Base-by-base conservation (phyloP, 306 rosid genomes). In the Inga oerstediana region DNA sequence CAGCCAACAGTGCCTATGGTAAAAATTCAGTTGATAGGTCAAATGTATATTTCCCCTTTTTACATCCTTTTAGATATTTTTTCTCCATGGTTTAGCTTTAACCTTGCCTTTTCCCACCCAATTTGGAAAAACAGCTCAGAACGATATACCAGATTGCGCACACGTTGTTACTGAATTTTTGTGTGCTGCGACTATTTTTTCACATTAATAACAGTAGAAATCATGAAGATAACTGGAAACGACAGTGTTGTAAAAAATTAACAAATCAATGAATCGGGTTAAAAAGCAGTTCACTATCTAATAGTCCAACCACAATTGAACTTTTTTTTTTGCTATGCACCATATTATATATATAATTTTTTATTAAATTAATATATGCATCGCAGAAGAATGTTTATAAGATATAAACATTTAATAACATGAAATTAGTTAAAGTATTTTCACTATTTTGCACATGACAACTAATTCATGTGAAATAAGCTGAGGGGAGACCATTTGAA, bases 1-100 rank as follows among this genome's bases (percentile, higher is more conserved):
- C 94, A 8, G 89, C 95, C 61, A 94, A 94, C 86, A 92, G 95
- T 78, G 94, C 97, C 58, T 91, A 86, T 5, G 97, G 97, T 93
- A 90, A 72, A 56, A 48, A 65, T 20, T 72, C 65, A 32, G 72
- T 75, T 75, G 20, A 56, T 80, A 9, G 20, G 15, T 71, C 34
- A 11, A 44, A 20, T 74, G 45, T 81, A 12, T 74, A 41, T 76
- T 77, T 77, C 35, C 35, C 35, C 32, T 74, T 58, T 45, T 20
- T 56, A 16, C 74, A 54, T 85, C 39, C 39, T 10, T 61, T 65
- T 58, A 16, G 41, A 37, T 52, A 35, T 77, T 84, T 17, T 17
- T 66, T 54, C 84, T 27, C 73, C n/a, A 44, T 35, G 39, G 61
- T 67, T 32, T 14, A 39, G 79, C 81, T 56, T 56, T 20, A 56